A percentile compares a stretch with the other conserved stretches of the same genome.
Conservation (phyloP, 1,284 basidiomycete genomes). For the Apiotrichum laibachii region DNA sequence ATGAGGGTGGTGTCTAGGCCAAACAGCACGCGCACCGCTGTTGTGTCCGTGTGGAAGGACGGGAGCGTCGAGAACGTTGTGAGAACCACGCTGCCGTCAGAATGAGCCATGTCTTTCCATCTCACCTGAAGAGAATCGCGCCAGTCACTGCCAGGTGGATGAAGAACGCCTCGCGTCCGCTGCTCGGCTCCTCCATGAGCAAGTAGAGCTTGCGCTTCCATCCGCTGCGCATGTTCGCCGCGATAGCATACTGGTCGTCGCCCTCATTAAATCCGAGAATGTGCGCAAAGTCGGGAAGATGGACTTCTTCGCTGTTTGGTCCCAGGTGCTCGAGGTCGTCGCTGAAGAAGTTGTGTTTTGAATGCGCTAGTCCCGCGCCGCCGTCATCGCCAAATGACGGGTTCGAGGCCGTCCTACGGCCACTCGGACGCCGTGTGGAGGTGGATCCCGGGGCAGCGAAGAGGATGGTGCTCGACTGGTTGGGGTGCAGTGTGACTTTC, state of each 20-base stretch:
- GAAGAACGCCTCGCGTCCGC: slow-evolving; percentile 48
- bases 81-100: slow-evolving; percentile 63
- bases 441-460: slow-evolving; percentile 27
- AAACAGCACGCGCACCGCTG: slow-evolving; percentile 70
- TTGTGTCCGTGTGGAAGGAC: slow-evolving; percentile 63
- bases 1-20: slow-evolving; percentile 73
- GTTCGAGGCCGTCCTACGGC: slow-evolving; percentile 3
- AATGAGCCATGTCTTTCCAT: neutral
- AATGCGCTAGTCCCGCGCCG: neutral
- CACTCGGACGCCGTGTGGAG: slow-evolving; percentile 8
- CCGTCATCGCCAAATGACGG: neutral
- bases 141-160: slow-evolving; percentile 49
- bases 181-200: slow-evolving; percentile 50
- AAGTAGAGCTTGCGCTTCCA: slow-evolving; percentile 51
- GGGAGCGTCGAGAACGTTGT: slow-evolving; percentile 83
- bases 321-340: slow-evolving; percentile 18
- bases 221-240: slow-evolving; percentile 36
- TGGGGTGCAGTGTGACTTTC: slow-evolving; percentile 36
- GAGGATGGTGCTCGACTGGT: slow-evolving; percentile 30
- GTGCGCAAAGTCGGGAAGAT: slow-evolving; percentile 48
- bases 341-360: slow-evolving; percentile 15
- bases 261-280: slow-evolving; percentile 48
- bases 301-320: slow-evolving; percentile 34
- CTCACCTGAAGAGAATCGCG: slow-evolving; percentile 50
- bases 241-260: slow-evolving; percentile 50